Evolutionary conservation across 805 yeast genomes (phyloP), one percentile per base, ranked within the genome.

Genomic region (Danielia reshetovae): DNA sequence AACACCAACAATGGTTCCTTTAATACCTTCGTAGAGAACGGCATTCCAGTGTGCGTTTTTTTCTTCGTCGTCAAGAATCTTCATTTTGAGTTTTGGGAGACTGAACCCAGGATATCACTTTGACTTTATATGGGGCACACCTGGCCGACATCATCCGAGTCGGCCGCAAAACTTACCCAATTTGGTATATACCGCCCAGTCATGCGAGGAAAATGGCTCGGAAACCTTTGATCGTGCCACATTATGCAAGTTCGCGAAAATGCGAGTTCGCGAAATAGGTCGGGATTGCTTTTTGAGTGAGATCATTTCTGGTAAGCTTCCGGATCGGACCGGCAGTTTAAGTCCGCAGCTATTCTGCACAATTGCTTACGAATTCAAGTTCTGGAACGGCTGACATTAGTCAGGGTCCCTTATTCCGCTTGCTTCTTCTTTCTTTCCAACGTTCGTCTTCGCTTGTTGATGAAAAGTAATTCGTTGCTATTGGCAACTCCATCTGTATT

Each of bases 11-110:
- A 60, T 55, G 18, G 71, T 62, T 43, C 89, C 89, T 48, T 78
- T 72, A 14, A 70, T 22, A 35, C 81, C 87, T 56, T 88, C 90
- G 7, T 56, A 48, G 9, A 73, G 52, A 14, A 81, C 74, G 40
- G 77, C 75, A 44, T 70, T 65, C 51, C 70, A 68, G 58, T 84
- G 88, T 14, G 78, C 87, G 35, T 70, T 70, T 40, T 76, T 68
- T 62, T 84, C 89, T 55, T 81, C 85, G 40, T 72, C 67, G 19
- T 80, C 63, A 29, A 79, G 65, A 42, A 83, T 60, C 70, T 83
- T 84, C 93, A 84, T 83, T 21, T 22, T 70, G 27, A 18, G 12
- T 21, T 15, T 16, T n/a, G 14, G 11, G 9, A 9, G 22, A 19
- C n/a, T n/a, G n/a, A n/a, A n/a, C n/a, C n/a, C n/a, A n/a, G n/a